These are phyloP conservation scores for Cytospora leucostoma DNA, from an alignment of 2,329 filamentous ascomycete genomes.

Conservation along the genomic window DNA sequence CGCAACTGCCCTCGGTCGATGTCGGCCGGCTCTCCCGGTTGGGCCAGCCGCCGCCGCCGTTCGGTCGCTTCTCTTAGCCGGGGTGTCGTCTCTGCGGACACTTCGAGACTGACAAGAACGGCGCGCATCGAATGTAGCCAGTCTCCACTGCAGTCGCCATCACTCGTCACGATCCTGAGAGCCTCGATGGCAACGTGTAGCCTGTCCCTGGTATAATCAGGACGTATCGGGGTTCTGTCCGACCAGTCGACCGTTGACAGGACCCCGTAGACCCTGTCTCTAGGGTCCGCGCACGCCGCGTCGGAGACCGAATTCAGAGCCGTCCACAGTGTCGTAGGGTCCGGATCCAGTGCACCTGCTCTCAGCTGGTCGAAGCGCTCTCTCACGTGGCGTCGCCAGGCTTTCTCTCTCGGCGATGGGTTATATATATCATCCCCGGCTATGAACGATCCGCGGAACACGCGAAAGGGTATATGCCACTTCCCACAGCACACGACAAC, in stretches of 20 bases:
- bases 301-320: accelerated
- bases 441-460: not conserved
- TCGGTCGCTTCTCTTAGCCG: not conserved
- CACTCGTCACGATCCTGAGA: not conserved
- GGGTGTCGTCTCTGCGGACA: not conserved
- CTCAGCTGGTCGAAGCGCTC: no score
- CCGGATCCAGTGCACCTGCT: not conserved
- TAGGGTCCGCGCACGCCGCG: constrained; percentile 2
- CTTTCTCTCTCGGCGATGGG: no score
- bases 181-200: not conserved
- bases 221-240: not conserved
- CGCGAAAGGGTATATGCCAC: not conserved
- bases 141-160: not conserved
- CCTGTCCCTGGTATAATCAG: constrained; percentile 6
- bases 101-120: not conserved
- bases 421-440: no score
- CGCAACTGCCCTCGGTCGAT: not conserved
- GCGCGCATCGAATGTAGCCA: not conserved
- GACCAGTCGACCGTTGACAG: constrained; percentile 1
- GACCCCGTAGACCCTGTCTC: constrained; percentile 11
- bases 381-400: no score
- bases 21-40: not conserved
- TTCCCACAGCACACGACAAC: constrained; percentile 5
- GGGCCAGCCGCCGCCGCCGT: not conserved
- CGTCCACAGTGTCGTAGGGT: no score